Evolutionary conservation across 2,329 filamentous ascomycete species (phyloP).

Genomic region (Plectosphaerella cucumerina): DNA sequence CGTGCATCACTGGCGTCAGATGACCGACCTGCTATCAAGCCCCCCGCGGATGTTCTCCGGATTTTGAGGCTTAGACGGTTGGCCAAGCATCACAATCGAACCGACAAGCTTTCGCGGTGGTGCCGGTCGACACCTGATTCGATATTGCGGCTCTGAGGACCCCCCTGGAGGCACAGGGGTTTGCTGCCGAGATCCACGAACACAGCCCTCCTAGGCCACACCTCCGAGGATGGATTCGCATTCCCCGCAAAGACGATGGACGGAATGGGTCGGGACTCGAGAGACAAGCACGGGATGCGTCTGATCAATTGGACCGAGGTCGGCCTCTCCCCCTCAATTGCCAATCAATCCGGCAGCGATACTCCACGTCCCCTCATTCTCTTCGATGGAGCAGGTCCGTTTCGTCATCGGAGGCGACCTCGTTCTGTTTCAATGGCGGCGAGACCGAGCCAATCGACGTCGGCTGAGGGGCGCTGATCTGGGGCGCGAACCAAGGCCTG

Average conservation of each 20-base stretch:
- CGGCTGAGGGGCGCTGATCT: background rate
- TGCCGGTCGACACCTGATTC: background rate
- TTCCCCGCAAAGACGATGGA: background rate
- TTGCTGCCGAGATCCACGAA: background rate
- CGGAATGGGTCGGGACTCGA: no score
- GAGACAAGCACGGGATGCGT: no score
- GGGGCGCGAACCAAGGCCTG: background rate
- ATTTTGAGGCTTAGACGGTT: background rate
- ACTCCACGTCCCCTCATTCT: no score
- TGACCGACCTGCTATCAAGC: background rate
- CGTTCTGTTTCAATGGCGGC: background rate
- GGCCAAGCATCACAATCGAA: background rate
- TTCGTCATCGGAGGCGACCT: no score
- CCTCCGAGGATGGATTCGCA: background rate
- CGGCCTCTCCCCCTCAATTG: no score
- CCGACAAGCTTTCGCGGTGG: background rate
- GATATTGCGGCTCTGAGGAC: background rate
- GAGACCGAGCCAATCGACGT: background rate
- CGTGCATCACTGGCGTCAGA: background rate
- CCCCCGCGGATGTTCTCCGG: no score
- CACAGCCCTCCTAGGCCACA: background rate
- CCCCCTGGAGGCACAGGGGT: background rate
- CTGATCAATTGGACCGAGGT: no score
- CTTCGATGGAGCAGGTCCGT: no score
- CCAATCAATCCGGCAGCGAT: background rate